phyloP scores from a whole-genome alignment of 768 basidiomycete genomes.

The Podaxis rugospora region DNA sequence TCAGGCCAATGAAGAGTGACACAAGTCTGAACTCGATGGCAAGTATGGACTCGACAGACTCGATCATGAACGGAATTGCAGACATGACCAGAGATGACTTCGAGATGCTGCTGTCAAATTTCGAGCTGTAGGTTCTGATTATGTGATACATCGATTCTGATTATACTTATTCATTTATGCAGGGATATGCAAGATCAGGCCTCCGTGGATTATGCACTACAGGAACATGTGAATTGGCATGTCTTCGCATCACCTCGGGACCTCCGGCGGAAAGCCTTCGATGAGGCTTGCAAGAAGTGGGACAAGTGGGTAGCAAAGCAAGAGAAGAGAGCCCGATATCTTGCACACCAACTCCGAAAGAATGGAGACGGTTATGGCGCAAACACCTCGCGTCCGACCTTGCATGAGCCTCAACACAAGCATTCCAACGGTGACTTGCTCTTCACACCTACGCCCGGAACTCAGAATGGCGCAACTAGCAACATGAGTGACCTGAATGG shows the following conservation, averaged over 20 bases:
- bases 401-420: neutral
- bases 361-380: neutral
- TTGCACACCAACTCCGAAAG: neutral
- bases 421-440: neutral
- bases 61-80: slow-evolving; percentile 32
- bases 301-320: slow-evolving; percentile 41
- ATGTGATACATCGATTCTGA: neutral
- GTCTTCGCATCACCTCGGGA: slow-evolving; percentile 35
- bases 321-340: slow-evolving; percentile 15
- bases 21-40: slow-evolving; percentile 15
- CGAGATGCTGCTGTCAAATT: slow-evolving; percentile 50
- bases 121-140: slow-evolving; percentile 50
- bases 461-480: neutral
- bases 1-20: neutral
- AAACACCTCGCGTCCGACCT: neutral
- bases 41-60: slow-evolving; percentile 17
- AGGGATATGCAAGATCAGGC: slow-evolving; percentile 69
- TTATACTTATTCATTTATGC: slow-evolving; percentile 7
- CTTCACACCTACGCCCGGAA: neutral
- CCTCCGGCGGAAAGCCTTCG: slow-evolving; percentile 51
- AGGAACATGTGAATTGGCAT: slow-evolving; percentile 48
- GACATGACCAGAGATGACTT: slow-evolving; percentile 59
- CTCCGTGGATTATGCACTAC: slow-evolving; percentile 37
- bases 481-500: neutral
- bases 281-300: slow-evolving; percentile 55